Percentiles rank a stretch among this genome's conserved stretches.
Evolutionary conservation across 225 moss, liverwort and hornwort genomes (phyloP).

Genomic region (Rhytidiadelphus loreus): DNA sequence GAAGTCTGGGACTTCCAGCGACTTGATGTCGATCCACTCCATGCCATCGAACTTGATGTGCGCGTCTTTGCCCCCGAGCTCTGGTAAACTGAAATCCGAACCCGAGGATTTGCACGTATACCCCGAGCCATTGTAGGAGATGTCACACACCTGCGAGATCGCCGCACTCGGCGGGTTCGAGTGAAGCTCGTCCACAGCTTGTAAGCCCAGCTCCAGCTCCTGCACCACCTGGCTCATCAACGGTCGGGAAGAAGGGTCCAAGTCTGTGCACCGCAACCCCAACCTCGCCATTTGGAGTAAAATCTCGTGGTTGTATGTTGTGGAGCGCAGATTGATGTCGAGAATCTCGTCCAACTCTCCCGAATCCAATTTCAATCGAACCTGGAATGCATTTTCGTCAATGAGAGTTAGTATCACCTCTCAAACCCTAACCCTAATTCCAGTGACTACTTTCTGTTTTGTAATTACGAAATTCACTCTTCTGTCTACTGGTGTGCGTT

Average conservation of each 20-base stretch:
- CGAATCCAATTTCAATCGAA: not conserved
- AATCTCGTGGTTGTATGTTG: conserved; percentile 49
- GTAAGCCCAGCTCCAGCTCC: conserved; percentile 52
- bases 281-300: conserved; percentile 58
- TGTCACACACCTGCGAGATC: conserved; percentile 7
- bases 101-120: conserved; percentile 21
- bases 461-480: too few species aligned
- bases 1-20: conserved; percentile 25
- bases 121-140: not conserved
- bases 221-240: conserved; percentile 40
- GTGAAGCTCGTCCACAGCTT: conserved; percentile 22
- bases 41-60: conserved; percentile 49
- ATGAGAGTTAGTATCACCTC: not conserved
- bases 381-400: not conserved
- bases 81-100: conserved; percentile 41
- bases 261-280: conserved; percentile 54
- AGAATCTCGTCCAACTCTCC: conserved; percentile 47
- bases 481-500: not conserved
- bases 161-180: conserved; percentile 11
- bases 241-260: conserved; percentile 43
- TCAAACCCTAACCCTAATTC: not conserved
- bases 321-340: conserved; percentile 43
- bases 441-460: not conserved
- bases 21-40: conserved; percentile 50
- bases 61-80: conserved; percentile 36